Conservation (phyloP, 441 rosid species). For the Pelargonium citronellum region DNA sequence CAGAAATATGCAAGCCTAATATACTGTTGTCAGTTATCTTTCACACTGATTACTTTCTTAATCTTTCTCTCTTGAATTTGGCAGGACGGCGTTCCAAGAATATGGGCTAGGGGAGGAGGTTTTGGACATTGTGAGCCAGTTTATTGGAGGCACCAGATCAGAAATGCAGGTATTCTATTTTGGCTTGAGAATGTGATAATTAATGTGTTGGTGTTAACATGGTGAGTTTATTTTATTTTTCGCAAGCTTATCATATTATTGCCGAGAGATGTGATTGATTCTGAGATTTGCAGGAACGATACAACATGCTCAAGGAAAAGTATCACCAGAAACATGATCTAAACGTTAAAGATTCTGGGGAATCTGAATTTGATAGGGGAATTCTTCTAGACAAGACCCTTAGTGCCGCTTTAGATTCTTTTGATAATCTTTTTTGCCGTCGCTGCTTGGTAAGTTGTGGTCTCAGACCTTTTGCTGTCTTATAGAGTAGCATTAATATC, state of each 20-base stretch:
- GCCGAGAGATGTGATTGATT: slow-evolving; percentile 18
- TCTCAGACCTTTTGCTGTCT: slow-evolving; percentile 18
- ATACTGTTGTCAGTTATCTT: too few relatives aligned
- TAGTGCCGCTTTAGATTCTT: slow-evolving; percentile 51
- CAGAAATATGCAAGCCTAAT: too few relatives aligned
- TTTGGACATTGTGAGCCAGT: slow-evolving; percentile 43
- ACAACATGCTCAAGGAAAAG: slow-evolving; percentile 47
- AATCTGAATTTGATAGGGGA: slow-evolving; percentile 33
- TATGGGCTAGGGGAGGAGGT: slow-evolving; percentile 53
- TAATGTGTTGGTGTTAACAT: slow-evolving; percentile 13
- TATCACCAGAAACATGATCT: slow-evolving; percentile 25
- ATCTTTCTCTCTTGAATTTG: slow-evolving; percentile 20
- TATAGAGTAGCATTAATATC: slow-evolving; percentile 12
- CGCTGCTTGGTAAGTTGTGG: slow-evolving; percentile 67
- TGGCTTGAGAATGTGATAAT: slow-evolving; percentile 1
- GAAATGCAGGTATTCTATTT: slow-evolving; percentile 50
- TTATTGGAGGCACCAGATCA: slow-evolving; percentile 41
- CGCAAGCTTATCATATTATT: slow-evolving; percentile 17
- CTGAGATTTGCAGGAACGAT: slow-evolving; percentile 56
- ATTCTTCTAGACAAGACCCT: slow-evolving; percentile 56
- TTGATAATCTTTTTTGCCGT: slow-evolving; percentile 75
- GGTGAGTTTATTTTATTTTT: slow-evolving; percentile 9
- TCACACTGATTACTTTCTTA: too few relatives aligned
- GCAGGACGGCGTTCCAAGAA: slow-evolving; percentile 61
- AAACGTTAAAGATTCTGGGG: slow-evolving; percentile 33